A percentile compares a stretch with the other conserved stretches of the same genome.
phyloP scores from a whole-genome alignment of 371 early-diverging fungal genomes.

The Saksenaea oblongispora region DNA sequence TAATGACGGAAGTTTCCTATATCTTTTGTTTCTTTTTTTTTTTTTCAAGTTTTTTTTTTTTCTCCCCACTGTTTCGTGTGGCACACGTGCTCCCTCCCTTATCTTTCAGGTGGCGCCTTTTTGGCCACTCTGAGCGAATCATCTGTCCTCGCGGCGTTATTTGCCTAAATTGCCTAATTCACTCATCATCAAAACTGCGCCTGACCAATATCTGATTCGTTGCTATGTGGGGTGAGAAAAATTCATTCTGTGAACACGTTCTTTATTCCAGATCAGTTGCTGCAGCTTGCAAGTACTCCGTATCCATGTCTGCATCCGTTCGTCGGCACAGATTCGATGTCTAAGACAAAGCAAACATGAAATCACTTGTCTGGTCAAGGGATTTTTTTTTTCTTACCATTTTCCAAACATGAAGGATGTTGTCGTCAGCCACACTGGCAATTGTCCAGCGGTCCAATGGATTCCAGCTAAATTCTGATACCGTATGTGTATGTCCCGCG shows the following conservation, averaged over 20 bases:
- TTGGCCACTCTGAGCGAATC: slow-evolving; percentile 8
- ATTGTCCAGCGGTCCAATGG: slow-evolving; percentile 94
- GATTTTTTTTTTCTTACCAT: slow-evolving; percentile 66
- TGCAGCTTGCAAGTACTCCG: slow-evolving; percentile 13
- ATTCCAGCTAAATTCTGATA: slow-evolving; percentile 98
- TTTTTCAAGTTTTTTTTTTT: too few relatives aligned
- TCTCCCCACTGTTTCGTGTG: slow-evolving; percentile 8
- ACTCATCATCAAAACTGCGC: neutral
- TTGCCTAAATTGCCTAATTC: slow-evolving; percentile 3
- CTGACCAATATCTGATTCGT: slow-evolving; percentile 5
- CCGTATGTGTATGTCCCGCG: slow-evolving; percentile 97
- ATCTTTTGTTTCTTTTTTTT: neutral
- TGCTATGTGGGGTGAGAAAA: slow-evolving; percentile 4
- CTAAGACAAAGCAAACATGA: neutral
- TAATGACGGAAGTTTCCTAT: slow-evolving; percentile 9
- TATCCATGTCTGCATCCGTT: neutral
- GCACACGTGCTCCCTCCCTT: slow-evolving; percentile 2
- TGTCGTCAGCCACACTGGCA: slow-evolving; percentile 94
- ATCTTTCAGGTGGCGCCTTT: slow-evolving; percentile 13
- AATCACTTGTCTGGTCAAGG: neutral
- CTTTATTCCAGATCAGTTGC: slow-evolving; percentile 34
- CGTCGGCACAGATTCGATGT: slow-evolving; percentile 1
- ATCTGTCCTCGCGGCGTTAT: slow-evolving; percentile 1
- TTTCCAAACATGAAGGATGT: slow-evolving; percentile 98
- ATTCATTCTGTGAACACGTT: slow-evolving; percentile 7